Percentiles rank a stretch among this genome's conserved stretches.
Conservation (phyloP, 2,329 filamentous ascomycete genomes). For the Blastomyces parvus region DNA sequence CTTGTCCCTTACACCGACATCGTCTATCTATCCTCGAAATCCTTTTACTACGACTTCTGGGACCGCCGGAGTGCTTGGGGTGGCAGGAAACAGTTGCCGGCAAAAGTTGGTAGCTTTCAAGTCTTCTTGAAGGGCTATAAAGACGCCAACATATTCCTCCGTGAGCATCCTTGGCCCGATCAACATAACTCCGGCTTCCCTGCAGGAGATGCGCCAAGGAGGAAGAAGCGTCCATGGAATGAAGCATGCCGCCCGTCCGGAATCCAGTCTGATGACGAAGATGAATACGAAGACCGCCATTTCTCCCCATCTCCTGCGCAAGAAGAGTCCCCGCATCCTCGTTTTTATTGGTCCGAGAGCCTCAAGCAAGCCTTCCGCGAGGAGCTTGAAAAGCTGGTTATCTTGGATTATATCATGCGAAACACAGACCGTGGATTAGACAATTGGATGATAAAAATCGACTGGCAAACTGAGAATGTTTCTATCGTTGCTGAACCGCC, state of each 20-base stretch:
- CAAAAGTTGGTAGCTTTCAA: conserved; percentile 92
- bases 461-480: conserved; percentile 71
- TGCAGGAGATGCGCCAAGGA: conserved; percentile 55
- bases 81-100: conserved; percentile 74
- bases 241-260: conserved; percentile 68
- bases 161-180: conserved; percentile 95
- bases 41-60: conserved; percentile 98
- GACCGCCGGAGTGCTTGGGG: conserved; percentile 79
- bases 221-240: conserved; percentile 64
- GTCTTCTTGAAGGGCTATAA: conserved; percentile 96
- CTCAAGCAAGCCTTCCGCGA: conserved; percentile 89
- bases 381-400: conserved; percentile 92
- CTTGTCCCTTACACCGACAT: conserved; percentile 96
- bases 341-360: conserved; percentile 76
- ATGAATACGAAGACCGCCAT: conserved; percentile 44
- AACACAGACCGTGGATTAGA: conserved; percentile 95
- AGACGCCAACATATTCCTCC: conserved; percentile 89
- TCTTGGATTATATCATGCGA: conserved; percentile 97
- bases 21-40: conserved; percentile 86
- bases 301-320: conserved; percentile 34
- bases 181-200: conserved; percentile 64
- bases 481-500: conserved; percentile 80
- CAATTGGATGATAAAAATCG: conserved; percentile 99
- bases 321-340: conserved; percentile 36
- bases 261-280: conserved; percentile 51